Percentiles rank a stretch among this genome's conserved stretches.
phyloP scores from a whole-genome alignment of 805 yeast species.

The Yamadazyma paraphyllophila region DNA sequence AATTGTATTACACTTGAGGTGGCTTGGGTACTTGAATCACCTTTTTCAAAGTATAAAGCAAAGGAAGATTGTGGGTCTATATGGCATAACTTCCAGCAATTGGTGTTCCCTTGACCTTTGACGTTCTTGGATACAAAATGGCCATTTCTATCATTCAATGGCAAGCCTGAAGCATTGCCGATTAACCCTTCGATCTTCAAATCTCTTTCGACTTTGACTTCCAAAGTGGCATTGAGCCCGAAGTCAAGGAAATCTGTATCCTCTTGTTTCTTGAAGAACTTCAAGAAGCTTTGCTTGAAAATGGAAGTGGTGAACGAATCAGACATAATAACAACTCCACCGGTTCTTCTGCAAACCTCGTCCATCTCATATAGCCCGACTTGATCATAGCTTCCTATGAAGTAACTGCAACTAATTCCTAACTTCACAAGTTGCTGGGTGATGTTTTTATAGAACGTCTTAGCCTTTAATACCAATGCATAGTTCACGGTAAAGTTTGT shows the following conservation, averaged over 20 bases:
- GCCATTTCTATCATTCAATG: conserved; percentile 41
- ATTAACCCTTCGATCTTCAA: conserved; percentile 88
- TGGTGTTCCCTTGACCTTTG: conserved; percentile 16
- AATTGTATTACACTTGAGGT: conserved; percentile 64
- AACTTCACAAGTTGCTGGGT: conserved; percentile 67
- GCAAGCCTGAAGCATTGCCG: conserved; percentile 84
- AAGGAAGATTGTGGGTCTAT: conserved; percentile 86
- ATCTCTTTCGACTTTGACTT: conserved; percentile 83
- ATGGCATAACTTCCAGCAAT: conserved; percentile 59
- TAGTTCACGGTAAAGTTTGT: conserved; percentile 14
- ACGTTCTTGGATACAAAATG: conserved; percentile 5
- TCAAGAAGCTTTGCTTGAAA: conserved; percentile 86
- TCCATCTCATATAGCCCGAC: conserved; percentile 95
- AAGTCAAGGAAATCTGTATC: conserved; percentile 80
- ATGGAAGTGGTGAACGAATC: conserved; percentile 95
- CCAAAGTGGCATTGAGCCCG: conserved; percentile 88
- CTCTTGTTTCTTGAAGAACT: conserved; percentile 76
- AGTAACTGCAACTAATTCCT: conserved; percentile 83
- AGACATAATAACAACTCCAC: conserved; percentile 83
- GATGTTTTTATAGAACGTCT: conserved; percentile 62
- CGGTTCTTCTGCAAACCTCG: conserved; percentile 76
- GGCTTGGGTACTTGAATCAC: conserved; percentile 8
- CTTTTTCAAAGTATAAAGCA: conserved; percentile 77
- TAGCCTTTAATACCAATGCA: conserved; percentile 15
- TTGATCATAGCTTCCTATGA: conserved; percentile 96